Percentiles rank a stretch among this genome's conserved stretches.
phyloP scores from a whole-genome alignment of 805 yeast genomes.

The Starmerella sirachaensis region DNA sequence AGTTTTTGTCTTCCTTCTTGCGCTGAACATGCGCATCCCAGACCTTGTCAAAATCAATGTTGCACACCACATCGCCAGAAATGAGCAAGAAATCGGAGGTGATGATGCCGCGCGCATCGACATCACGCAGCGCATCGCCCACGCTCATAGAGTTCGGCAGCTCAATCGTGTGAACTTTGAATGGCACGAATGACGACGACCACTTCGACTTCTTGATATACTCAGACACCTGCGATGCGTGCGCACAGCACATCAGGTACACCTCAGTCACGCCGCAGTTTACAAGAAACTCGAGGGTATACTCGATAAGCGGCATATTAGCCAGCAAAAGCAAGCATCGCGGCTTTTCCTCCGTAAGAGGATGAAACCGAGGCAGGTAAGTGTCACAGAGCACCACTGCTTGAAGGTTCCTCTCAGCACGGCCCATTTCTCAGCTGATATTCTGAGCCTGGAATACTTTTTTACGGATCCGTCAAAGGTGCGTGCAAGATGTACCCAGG shows the following conservation, averaged over 20 bases:
- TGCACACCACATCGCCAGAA: constrained; percentile 92
- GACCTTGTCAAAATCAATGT: constrained; percentile 65
- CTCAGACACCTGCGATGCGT: constrained; percentile 74
- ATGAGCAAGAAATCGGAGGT: constrained; percentile 82
- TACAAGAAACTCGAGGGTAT: constrained; percentile 87
- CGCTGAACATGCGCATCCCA: constrained; percentile 62
- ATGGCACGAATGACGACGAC: constrained; percentile 52
- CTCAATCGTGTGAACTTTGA: constrained; percentile 64
- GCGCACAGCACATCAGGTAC: constrained; percentile 77
- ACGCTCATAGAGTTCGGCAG: constrained; percentile 81
- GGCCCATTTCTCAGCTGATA: constrained; percentile 13
- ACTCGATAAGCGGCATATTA: constrained; percentile 86
- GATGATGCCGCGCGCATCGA: constrained; percentile 81
- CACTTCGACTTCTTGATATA: constrained; percentile 50
- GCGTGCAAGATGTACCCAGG: too few species aligned
- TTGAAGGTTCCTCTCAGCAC: constrained; percentile 39
- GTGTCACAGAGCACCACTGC: constrained; percentile 94
- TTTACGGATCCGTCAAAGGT: too few species aligned
- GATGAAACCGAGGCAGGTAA: constrained; percentile 84
- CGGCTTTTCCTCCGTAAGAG: constrained; percentile 73
- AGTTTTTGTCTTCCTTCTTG: constrained; percentile 69
- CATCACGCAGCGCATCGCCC: constrained; percentile 95
- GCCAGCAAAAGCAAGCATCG: constrained; percentile 87
- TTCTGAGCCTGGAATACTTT: too few species aligned
- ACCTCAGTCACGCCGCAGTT: constrained; percentile 85